A percentile compares a stretch with the other conserved stretches of the same genome.
Evolutionary conservation across 768 basidiomycete species (phyloP).

Genomic region (Boletus fagicola): DNA sequence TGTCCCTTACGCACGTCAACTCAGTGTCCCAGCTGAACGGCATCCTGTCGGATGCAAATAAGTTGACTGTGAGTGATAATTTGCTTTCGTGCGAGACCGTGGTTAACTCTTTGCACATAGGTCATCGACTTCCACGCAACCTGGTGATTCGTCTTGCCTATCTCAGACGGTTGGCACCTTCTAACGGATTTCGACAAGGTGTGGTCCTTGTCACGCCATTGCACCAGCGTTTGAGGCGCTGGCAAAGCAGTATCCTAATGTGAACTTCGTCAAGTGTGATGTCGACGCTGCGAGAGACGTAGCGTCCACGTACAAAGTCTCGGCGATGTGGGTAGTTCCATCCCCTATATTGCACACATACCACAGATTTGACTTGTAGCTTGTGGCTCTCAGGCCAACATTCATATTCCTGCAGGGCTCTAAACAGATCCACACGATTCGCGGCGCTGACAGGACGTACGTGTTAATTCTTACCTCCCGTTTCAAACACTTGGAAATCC

Average conservation of each 20-base stretch:
- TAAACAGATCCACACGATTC: constrained; percentile 66
- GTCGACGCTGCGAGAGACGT: constrained; percentile 73
- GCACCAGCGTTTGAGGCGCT: constrained; percentile 73
- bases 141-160: constrained; percentile 47
- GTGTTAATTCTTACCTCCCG: constrained; percentile 20
- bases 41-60: constrained; percentile 58
- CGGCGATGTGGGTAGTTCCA: constrained; percentile 61
- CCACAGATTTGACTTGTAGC: background rate
- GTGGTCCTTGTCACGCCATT: constrained; percentile 82
- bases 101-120: constrained; percentile 34
- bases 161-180: background rate
- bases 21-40: constrained; percentile 63
- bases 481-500: constrained; percentile 1
- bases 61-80: constrained; percentile 53
- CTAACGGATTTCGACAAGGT: constrained; percentile 47
- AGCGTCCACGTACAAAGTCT: constrained; percentile 56
- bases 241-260: constrained; percentile 62
- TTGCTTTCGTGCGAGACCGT: background rate
- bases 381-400: constrained; percentile 59
- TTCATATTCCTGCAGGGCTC: constrained; percentile 74
- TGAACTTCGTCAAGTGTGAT: constrained; percentile 84
- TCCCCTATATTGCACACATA: background rate
- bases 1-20: constrained; percentile 62
- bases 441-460: constrained; percentile 68
- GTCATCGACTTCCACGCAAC: constrained; percentile 87